Base-by-base conservation (phyloP, 768 basidiomycete genomes). In the Termitomyces sp. region DNA sequence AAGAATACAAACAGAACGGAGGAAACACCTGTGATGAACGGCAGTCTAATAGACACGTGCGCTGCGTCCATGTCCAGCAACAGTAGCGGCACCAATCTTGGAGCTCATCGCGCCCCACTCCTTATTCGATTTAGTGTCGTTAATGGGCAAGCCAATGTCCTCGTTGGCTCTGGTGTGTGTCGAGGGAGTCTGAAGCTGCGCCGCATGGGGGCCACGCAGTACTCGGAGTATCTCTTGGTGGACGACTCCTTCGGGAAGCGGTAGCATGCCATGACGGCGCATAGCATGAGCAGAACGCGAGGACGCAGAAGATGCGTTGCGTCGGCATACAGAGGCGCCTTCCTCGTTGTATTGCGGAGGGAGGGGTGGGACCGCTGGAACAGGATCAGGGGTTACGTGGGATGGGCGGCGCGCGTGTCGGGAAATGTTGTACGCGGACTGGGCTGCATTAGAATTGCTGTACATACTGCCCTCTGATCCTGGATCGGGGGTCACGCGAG, bases 231-330 rank as follows among this genome's bases (percentile, higher is more conserved):
- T 35, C 8, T 55, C 60, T 6, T 41, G 57, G 41, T 54, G 51
- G 8, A 57, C 30, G 1, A 28, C n/a, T 11, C 47, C 47, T n/a
- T 18, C 10, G 20, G 32, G 38, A 18, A 3, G 24, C 5, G 44
- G 44, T 13, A 54, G 9, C 44, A 52, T 33, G 9, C 41, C 56
- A 18, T 50, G 32, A 9, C 59, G 56, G 14, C 56, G 58, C 30
- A 55, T 11, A 4, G 41, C 56, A 36, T 55, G 60, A 5, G 32
- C 56, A 26, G 61, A 59, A 35, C 58, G 58, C 24, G 58, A 54
- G 32, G 63, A 62, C 3, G 59, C 55, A 36, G 59, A 62, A n/a
- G 63, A 62, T 9, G 59, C 56, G 52, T 64, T 60, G 5, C 59
- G 59, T 44, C 52, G 58, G 45, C 61, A 51, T 13, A 57, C 48